phyloP scores from a whole-genome alignment of 441 rosid species.

The Gossypium laxum region DNA sequence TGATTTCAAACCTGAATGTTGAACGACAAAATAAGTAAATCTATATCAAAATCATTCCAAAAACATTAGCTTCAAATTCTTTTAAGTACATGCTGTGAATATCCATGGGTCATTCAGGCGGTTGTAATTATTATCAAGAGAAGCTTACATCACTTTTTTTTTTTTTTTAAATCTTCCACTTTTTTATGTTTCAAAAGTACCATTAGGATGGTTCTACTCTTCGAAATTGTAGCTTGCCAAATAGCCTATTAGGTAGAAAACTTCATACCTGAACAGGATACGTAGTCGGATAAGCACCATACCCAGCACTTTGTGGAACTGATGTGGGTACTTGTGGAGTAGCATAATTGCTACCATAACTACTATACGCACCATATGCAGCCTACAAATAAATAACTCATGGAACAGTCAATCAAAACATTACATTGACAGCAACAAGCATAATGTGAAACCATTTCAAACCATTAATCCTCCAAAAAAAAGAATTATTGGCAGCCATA shows the following conservation, averaged over 20 bases:
- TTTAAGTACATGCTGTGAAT: neutral
- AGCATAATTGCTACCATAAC: constrained; percentile 55
- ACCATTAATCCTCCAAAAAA: too few species aligned
- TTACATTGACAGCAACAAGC: too few species aligned
- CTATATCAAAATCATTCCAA: neutral
- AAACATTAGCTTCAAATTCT: neutral
- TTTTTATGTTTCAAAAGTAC: neutral
- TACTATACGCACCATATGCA: constrained; percentile 61
- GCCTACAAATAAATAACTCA: constrained; percentile 32
- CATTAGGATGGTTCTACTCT: neutral
- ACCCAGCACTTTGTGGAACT: constrained; percentile 54
- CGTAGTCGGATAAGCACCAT: constrained; percentile 68
- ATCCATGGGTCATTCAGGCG: neutral
- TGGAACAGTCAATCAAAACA: too few species aligned
- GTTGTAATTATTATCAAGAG: neutral
- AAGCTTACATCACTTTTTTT: neutral
- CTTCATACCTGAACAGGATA: constrained; percentile 70
- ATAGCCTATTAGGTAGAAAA: neutral
- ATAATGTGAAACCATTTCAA: too few species aligned
- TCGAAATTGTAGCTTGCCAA: neutral
- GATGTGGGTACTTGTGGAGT: constrained; percentile 56
- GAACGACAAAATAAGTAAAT: too few species aligned
- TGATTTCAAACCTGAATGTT: too few species aligned
- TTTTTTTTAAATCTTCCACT: neutral
- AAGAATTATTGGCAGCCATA: too few species aligned